A percentile compares a stretch with the other conserved stretches of the same genome.
phyloP scores from a whole-genome alignment of 768 basidiomycete genomes.

The Pholiota microspora region DNA sequence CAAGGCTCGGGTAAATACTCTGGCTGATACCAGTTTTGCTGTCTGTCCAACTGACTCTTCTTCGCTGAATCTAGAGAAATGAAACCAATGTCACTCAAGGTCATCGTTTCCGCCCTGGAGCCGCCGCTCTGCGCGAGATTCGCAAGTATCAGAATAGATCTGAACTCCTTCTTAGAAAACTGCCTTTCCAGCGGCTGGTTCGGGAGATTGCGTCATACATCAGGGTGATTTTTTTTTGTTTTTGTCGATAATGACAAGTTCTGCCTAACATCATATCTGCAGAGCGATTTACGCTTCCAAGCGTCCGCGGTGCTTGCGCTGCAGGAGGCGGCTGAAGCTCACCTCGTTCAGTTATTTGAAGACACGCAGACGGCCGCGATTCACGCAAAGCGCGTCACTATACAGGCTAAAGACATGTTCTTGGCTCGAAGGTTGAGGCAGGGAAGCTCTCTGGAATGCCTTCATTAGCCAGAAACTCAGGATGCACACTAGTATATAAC shows the following conservation, averaged over 20 bases:
- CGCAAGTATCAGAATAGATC: slow-evolving; percentile 13
- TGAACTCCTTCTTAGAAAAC: slow-evolving; percentile 13
- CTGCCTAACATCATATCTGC: not conserved
- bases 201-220: slow-evolving; percentile 10
- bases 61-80: too few species aligned
- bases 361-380: slow-evolving; percentile 13
- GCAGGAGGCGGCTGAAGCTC: slow-evolving; percentile 16
- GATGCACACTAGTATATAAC: too few species aligned
- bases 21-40: too few species aligned
- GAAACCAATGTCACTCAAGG: too few species aligned
- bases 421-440: slow-evolving; percentile 9
- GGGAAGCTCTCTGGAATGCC: too few species aligned
- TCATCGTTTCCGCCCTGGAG: slow-evolving; percentile 12
- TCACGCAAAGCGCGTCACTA: slow-evolving; percentile 15
- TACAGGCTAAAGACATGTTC: slow-evolving; percentile 9
- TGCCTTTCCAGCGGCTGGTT: slow-evolving; percentile 14
- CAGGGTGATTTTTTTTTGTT: slow-evolving; percentile 1
- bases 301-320: slow-evolving; percentile 8
- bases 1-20: too few species aligned
- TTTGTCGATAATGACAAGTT: not conserved
- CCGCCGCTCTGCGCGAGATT: slow-evolving; percentile 17
- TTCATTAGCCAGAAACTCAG: too few species aligned
- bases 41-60: too few species aligned
- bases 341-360: slow-evolving; percentile 13
- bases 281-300: slow-evolving; percentile 8